These are phyloP conservation scores for Colletotrichum musicola DNA, from an alignment of 2,329 filamentous ascomycete genomes.

Conservation along the genomic window DNA sequence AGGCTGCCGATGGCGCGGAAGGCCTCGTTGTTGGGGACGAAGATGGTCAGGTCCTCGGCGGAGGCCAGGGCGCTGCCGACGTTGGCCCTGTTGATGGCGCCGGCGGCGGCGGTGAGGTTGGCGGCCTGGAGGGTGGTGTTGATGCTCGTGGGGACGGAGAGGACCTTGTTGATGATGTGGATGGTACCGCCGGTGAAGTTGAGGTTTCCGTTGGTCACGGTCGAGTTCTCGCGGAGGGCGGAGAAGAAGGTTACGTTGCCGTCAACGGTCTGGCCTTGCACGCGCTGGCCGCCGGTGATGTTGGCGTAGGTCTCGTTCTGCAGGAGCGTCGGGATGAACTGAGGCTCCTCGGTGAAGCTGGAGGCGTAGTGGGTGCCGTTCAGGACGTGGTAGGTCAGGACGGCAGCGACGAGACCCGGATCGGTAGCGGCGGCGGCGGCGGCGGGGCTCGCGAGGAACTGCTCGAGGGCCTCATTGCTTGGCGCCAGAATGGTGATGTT, in stretches of 20 bases:
- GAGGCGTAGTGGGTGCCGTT: constrained; percentile 59
- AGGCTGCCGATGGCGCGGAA: constrained; percentile 69
- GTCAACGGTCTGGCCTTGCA: constrained; percentile 58
- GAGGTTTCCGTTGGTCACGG: constrained; percentile 63
- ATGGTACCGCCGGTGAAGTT: constrained; percentile 68
- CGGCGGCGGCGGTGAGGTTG: constrained; percentile 60
- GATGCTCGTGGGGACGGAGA: constrained; percentile 59
- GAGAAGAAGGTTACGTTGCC: constrained; percentile 63
- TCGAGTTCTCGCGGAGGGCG: constrained; percentile 62
- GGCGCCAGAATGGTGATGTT: constrained; percentile 71
- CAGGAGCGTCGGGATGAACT: constrained; percentile 58
- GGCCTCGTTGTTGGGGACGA: constrained; percentile 72
- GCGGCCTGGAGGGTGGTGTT: constrained; percentile 54
- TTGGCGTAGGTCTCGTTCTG: constrained; percentile 66
- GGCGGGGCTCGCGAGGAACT: constrained; percentile 48
- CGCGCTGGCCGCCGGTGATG: constrained; percentile 70
- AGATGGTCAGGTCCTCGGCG: constrained; percentile 69
- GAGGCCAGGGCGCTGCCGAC: constrained; percentile 56
- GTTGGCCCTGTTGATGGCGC: constrained; percentile 59
- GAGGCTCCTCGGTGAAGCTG: constrained; percentile 44
- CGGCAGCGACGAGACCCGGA: constrained; percentile 47
- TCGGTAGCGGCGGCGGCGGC: constrained; percentile 39
- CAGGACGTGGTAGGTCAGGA: constrained; percentile 70
- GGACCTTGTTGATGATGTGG: constrained; percentile 63
- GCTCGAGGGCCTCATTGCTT: constrained; percentile 61